Conservation (phyloP, 1,284 basidiomycete genomes). For the Fomitopsis palustris region DNA sequence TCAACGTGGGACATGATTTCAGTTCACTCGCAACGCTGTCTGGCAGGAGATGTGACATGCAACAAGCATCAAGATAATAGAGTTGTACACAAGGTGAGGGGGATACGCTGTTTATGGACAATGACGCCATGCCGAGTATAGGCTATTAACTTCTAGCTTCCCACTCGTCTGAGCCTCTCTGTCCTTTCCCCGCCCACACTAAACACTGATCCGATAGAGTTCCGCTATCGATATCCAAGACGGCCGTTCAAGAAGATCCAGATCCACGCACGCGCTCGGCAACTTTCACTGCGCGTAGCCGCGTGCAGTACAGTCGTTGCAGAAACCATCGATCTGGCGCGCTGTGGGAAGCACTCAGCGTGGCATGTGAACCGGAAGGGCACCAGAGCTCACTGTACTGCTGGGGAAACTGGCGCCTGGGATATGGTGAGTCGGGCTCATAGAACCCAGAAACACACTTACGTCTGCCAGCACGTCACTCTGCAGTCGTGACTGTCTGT, state of each 20-base stretch:
- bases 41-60: neutral
- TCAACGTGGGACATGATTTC: no score
- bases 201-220: conserved; percentile 2
- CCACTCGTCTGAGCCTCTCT: neutral
- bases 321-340: conserved; percentile 45
- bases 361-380: conserved; percentile 1
- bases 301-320: conserved; percentile 29
- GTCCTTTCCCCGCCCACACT: neutral
- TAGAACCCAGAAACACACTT: conserved; percentile 25
- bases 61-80: neutral
- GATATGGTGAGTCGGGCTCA: neutral
- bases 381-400: conserved; percentile 49
- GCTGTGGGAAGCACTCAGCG: conserved; percentile 24
- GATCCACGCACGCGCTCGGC: neutral
- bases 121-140: neutral
- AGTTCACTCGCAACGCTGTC: no score
- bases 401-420: conserved; percentile 63
- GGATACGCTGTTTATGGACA: neutral
- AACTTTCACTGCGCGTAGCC: neutral
- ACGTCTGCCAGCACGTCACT: conserved; percentile 71
- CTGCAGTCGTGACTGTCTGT: conserved; percentile 50
- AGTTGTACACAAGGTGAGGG: neutral
- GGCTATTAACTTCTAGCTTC: conserved; percentile 2
- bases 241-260: neutral
- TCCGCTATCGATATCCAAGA: neutral